Conservation (phyloP, 2,329 filamentous ascomycete species). For the Elsinoe batatas region DNA sequence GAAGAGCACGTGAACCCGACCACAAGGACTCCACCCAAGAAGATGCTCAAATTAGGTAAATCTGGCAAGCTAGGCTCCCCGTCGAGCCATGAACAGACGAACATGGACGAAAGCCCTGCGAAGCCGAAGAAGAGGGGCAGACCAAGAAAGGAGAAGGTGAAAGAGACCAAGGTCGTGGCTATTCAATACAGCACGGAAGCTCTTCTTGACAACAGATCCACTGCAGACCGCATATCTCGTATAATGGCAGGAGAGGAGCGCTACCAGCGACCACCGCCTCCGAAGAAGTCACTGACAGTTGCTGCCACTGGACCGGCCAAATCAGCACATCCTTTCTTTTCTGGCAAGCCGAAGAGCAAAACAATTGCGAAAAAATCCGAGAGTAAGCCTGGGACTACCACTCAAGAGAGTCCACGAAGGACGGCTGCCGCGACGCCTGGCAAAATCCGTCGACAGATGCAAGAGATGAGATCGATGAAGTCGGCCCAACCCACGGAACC, state of each 20-base stretch:
- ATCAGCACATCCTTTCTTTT: slow-evolving; percentile 59
- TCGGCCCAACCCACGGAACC: slow-evolving; percentile 1
- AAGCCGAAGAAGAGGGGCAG: slow-evolving; percentile 22
- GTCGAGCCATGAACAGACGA: slow-evolving; percentile 19
- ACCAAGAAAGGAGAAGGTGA: slow-evolving; percentile 21
- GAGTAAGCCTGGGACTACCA: not conserved
- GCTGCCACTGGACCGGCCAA: slow-evolving; percentile 30
- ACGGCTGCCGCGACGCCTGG: slow-evolving; percentile 37
- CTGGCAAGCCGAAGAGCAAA: slow-evolving; percentile 40
- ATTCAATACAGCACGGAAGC: slow-evolving; percentile 43
- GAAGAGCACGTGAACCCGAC: not conserved
- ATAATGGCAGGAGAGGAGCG: slow-evolving; percentile 44
- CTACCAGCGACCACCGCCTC: slow-evolving; percentile 15
- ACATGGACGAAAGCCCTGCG: slow-evolving; percentile 16
- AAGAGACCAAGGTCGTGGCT: slow-evolving; percentile 20
- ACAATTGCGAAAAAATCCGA: slow-evolving; percentile 18
- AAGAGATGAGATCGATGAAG: slow-evolving; percentile 12
- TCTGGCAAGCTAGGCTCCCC: slow-evolving; percentile 39
- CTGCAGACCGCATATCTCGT: slow-evolving; percentile 53
- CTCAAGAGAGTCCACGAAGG: slow-evolving; percentile 21
- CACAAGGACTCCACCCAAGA: slow-evolving; percentile 24
- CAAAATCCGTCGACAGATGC: slow-evolving; percentile 32
- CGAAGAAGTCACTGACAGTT: not conserved
- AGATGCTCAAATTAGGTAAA: slow-evolving; percentile 33
- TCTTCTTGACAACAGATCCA: slow-evolving; percentile 30